These are phyloP conservation scores for Blastosporella zonata DNA, from an alignment of 1,284 basidiomycete genomes.

Conservation along the genomic window DNA sequence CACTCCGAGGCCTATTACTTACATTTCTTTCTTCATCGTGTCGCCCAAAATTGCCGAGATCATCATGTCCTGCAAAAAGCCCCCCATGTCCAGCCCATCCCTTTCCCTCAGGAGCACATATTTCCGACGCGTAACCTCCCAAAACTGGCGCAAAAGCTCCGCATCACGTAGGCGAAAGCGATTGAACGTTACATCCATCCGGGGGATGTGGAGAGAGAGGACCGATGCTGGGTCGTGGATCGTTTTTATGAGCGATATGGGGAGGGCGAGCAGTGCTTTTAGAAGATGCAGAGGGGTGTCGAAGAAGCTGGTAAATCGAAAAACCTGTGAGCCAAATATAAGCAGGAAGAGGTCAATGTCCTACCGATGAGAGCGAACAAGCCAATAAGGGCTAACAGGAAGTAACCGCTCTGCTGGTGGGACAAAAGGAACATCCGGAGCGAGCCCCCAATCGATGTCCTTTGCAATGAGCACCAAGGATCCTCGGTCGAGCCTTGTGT, in stretches of 20 bases:
- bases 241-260: constrained; percentile 27
- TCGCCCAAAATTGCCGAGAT: neutral
- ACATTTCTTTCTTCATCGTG: neutral
- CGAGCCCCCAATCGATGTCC: constrained; percentile 33
- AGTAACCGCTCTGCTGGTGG: neutral
- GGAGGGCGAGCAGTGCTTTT: constrained; percentile 27
- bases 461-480: constrained; percentile 37
- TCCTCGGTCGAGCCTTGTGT: constrained; percentile 28
- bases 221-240: constrained; percentile 30
- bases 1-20: neutral
- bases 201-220: constrained; percentile 35
- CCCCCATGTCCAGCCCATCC: constrained; percentile 3
- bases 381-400: neutral
- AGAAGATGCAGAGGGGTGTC: constrained; percentile 24
- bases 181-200: constrained; percentile 40
- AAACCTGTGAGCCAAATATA: constrained; percentile 3
- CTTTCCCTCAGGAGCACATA: constrained; percentile 12
- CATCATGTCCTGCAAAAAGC: constrained; percentile 12
- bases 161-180: constrained; percentile 44
- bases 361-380: neutral
- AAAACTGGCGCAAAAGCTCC: constrained; percentile 34
- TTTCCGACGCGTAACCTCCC: constrained; percentile 19
- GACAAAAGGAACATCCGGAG: neutral
- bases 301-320: neutral
- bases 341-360: neutral